Evolutionary conservation across 352 stramenopile species (phyloP).

Genomic region (Globisporangium iwayamae): DNA sequence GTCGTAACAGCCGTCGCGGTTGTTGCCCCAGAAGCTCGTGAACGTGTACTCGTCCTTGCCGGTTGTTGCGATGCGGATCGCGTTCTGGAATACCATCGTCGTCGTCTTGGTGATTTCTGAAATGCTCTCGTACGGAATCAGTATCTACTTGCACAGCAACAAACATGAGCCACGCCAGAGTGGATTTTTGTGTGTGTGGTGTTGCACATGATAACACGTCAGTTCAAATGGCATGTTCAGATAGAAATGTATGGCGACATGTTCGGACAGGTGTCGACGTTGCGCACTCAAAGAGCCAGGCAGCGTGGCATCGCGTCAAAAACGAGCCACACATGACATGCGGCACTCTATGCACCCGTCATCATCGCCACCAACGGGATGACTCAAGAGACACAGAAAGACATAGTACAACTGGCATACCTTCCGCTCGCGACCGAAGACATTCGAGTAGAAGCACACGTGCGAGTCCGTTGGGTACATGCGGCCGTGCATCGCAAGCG

Average conservation of each 20-base stretch:
- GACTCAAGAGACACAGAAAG: neutral
- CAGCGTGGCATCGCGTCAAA: conserved; percentile 3
- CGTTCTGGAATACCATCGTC: conserved; percentile 77
- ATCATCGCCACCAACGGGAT: neutral
- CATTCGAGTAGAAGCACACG: conserved; percentile 87
- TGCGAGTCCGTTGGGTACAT: conserved; percentile 85
- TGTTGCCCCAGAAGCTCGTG: conserved; percentile 82
- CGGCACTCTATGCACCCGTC: conserved; percentile 1
- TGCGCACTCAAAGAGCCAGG: conserved; percentile 14
- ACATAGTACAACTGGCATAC: conserved; percentile 23
- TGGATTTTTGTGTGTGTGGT: neutral
- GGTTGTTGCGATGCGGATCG: conserved; percentile 65
- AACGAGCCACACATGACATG: conserved; percentile 10
- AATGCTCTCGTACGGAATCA: conserved; percentile 86
- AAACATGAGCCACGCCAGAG: neutral
- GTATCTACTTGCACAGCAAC: conserved; percentile 30
- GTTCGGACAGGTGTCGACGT: conserved; percentile 1
- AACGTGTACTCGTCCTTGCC: conserved; percentile 79
- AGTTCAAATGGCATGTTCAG: neutral
- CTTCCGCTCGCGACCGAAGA: conserved; percentile 86
- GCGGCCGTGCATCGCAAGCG: conserved; percentile 81
- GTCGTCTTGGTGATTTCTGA: conserved; percentile 76
- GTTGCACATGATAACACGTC: neutral
- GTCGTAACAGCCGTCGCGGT: conserved; percentile 76
- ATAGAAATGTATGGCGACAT: conserved; percentile 1